Percentiles rank a stretch among this genome's conserved stretches.
These are phyloP conservation scores for Pichia sp. DNA, from an alignment of 1,139 yeast genomes.

Conservation along the genomic window DNA sequence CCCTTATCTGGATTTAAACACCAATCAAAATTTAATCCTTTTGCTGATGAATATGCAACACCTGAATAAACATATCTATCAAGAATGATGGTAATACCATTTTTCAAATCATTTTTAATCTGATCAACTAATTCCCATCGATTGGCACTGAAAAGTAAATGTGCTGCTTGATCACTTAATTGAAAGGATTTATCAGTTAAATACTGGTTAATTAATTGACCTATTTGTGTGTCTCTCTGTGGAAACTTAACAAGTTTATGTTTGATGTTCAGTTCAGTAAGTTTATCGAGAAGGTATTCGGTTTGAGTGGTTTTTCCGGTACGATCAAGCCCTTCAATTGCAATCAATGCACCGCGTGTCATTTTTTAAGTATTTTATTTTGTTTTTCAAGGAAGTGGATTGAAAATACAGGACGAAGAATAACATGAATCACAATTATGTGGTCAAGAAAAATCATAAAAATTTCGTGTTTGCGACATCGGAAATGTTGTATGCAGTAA, in stretches of 20 bases:
- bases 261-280: constrained; percentile 22
- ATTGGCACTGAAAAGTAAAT: constrained; percentile 85
- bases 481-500: too few species aligned
- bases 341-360: constrained; percentile 63
- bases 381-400: too few species aligned
- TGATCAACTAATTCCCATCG: constrained; percentile 73
- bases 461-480: too few species aligned
- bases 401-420: too few species aligned
- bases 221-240: constrained; percentile 77
- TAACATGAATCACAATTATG: too few species aligned
- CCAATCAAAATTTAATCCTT: constrained; percentile 68
- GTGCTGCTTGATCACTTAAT: constrained; percentile 73
- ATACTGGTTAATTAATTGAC: constrained; percentile 69
- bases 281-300: constrained; percentile 31
- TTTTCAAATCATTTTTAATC: constrained; percentile 41
- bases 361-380: background rate
- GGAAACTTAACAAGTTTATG: constrained; percentile 71
- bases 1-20: constrained; percentile 77
- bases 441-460: too few species aligned
- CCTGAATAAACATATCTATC: constrained; percentile 94
- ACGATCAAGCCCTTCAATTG: constrained; percentile 89
- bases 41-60: constrained; percentile 87
- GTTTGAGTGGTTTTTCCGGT: constrained; percentile 95
- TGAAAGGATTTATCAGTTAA: constrained; percentile 45
- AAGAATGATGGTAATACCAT: constrained; percentile 58